These are phyloP conservation scores for Teunomyces cretensis DNA, from an alignment of 805 yeast species.

Conservation along the genomic window DNA sequence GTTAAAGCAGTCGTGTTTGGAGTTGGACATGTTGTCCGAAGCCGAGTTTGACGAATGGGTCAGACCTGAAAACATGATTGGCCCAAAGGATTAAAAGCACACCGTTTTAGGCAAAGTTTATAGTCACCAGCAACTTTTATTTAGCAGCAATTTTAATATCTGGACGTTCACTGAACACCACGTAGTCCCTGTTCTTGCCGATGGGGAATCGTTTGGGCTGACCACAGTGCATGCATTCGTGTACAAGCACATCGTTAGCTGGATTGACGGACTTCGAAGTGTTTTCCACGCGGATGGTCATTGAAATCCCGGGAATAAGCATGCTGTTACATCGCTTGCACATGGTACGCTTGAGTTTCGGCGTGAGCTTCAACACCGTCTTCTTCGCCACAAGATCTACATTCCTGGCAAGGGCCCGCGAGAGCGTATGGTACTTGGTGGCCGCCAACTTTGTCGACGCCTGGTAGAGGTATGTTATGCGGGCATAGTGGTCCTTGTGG, in stretches of 20 bases:
- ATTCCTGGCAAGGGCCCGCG: constrained; percentile 54
- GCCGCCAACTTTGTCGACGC: constrained; percentile 43
- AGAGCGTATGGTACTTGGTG: constrained; percentile 39
- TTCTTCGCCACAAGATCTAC: constrained; percentile 65
- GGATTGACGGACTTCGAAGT: constrained; percentile 28
- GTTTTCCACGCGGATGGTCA: constrained; percentile 42
- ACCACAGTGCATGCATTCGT: constrained; percentile 55
- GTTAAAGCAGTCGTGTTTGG: constrained; percentile 37
- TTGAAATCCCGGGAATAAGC: constrained; percentile 49
- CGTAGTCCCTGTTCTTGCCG: constrained; percentile 53
- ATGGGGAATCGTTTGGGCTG: constrained; percentile 56
- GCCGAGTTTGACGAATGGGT: constrained; percentile 41
- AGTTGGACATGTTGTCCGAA: constrained; percentile 31
- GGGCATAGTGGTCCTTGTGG: constrained; percentile 57
- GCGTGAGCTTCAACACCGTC: constrained; percentile 63
- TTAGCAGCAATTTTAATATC: constrained; percentile 1
- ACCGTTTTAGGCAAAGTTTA: background rate
- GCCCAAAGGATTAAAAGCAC: constrained; percentile 27
- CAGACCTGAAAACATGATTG: constrained; percentile 41
- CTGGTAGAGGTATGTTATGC: constrained; percentile 61
- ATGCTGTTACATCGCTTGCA: constrained; percentile 67
- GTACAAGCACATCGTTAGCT: constrained; percentile 47
- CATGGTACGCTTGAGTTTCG: constrained; percentile 60
- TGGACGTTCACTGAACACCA: constrained; percentile 43
- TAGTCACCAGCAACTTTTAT: too few species aligned